These are phyloP conservation scores for Akanthomyces dipterigenus DNA, from an alignment of 2,329 filamentous ascomycete genomes.

Conservation along the genomic window DNA sequence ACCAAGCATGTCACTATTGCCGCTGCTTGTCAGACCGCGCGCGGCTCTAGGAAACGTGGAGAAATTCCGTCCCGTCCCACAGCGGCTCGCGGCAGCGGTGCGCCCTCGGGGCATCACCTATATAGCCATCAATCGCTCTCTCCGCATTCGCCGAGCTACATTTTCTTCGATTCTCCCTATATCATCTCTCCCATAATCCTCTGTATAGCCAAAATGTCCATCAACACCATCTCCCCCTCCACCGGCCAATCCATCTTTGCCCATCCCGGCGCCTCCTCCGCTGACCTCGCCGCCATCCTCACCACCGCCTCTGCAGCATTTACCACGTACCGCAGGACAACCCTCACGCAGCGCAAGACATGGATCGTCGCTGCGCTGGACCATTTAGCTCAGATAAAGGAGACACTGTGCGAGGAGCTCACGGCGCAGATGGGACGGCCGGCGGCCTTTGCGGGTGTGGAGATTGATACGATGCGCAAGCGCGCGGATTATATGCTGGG, in stretches of 20 bases:
- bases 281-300: slow-evolving; percentile 50
- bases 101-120: neutral
- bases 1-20: too few relatives aligned
- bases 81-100: slow-evolving; percentile 8
- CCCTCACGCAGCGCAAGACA: slow-evolving; percentile 65
- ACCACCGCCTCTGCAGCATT: slow-evolving; percentile 63
- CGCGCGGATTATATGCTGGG: slow-evolving; percentile 80
- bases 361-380: slow-evolving; percentile 76
- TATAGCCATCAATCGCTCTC: too few relatives aligned
- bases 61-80: neutral
- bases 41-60: neutral
- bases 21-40: neutral
- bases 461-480: slow-evolving; percentile 78
- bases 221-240: slow-evolving; percentile 57
- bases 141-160: neutral
- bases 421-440: slow-evolving; percentile 95
- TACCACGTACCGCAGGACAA: slow-evolving; percentile 66
- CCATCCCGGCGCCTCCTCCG: slow-evolving; percentile 50
- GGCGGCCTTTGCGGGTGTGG: slow-evolving; percentile 76
- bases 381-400: slow-evolving; percentile 61
- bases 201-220: neutral
- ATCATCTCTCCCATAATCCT: neutral
- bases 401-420: slow-evolving; percentile 75
- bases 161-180: neutral
- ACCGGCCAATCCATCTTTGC: slow-evolving; percentile 61